phyloP scores from a whole-genome alignment of 345 rosid species.

The Salix viminalis region DNA sequence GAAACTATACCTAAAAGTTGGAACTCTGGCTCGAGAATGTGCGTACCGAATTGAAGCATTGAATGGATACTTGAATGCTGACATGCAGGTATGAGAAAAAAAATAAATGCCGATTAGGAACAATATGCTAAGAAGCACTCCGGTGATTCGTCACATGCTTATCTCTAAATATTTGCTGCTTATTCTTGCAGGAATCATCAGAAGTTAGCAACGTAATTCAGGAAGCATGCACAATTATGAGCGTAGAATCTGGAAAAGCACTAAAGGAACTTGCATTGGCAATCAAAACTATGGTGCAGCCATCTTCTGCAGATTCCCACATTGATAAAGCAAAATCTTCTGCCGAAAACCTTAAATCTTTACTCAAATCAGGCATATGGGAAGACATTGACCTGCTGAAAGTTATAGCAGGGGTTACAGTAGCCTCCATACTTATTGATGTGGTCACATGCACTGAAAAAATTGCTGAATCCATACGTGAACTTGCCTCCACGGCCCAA shows the following conservation, averaged over 20 bases:
- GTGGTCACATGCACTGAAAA: conserved; percentile 43
- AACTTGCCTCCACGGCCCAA: conserved; percentile 48
- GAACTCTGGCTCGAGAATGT: conserved; percentile 48
- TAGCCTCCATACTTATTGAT: conserved; percentile 52
- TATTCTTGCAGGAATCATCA: conserved; percentile 36
- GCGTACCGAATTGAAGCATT: conserved; percentile 63
- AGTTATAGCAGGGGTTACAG: conserved; percentile 38
- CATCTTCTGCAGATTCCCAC: conserved; percentile 37
- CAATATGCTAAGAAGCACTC: no score
- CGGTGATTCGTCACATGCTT: not conserved
- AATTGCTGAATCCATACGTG: conserved; percentile 46
- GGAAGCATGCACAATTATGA: conserved; percentile 43
- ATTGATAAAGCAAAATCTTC: conserved; percentile 40
- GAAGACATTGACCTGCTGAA: conserved; percentile 39
- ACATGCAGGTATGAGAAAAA: conserved; percentile 34
- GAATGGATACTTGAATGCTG: conserved; percentile 39
- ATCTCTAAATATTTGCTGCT: not conserved
- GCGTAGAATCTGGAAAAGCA: conserved; percentile 50
- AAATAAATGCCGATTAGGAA: not conserved
- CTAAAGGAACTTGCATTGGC: conserved; percentile 51
- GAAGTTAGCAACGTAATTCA: conserved; percentile 32
- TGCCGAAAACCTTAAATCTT: conserved; percentile 29
- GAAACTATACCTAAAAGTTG: conserved; percentile 58
- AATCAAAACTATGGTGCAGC: conserved; percentile 40
- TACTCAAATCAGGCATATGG: conserved; percentile 43